Percentiles rank a stretch among this genome's conserved stretches.
phyloP scores from a whole-genome alignment of 2,329 filamentous ascomycete genomes.

The Claviceps spartinae region DNA sequence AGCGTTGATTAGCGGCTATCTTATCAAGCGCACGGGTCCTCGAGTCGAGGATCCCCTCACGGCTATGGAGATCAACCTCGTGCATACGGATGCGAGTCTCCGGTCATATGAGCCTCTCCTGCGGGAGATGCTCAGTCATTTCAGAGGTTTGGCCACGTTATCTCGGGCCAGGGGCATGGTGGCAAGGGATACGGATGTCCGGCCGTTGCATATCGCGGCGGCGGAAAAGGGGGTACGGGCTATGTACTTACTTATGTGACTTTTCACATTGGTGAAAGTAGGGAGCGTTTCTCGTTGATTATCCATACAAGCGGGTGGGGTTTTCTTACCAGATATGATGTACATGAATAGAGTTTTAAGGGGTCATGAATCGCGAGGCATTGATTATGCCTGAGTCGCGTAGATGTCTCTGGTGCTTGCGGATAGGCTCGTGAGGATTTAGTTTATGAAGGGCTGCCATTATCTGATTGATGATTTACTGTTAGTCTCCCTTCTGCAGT shows the following conservation, averaged over 20 bases:
- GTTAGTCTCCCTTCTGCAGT: too few species aligned
- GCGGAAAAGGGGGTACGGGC: slow-evolving; percentile 55
- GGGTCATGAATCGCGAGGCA: too few species aligned
- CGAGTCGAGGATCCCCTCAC: slow-evolving; percentile 43
- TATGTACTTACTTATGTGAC: slow-evolving; percentile 50
- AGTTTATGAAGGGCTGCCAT: too few species aligned
- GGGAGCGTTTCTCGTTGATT: too few species aligned
- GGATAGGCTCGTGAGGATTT: too few species aligned
- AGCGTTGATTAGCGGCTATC: slow-evolving; percentile 49
- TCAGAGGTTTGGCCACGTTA: slow-evolving; percentile 53
- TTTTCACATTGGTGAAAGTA: neutral
- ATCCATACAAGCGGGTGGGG: too few species aligned
- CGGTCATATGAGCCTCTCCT: slow-evolving; percentile 50
- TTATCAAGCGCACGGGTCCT: slow-evolving; percentile 48
- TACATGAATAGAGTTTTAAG: too few species aligned
- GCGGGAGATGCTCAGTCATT: slow-evolving; percentile 57
- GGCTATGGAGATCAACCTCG: slow-evolving; percentile 49
- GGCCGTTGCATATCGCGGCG: slow-evolving; percentile 66
- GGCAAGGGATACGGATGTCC: slow-evolving; percentile 43
- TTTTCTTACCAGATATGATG: too few species aligned
- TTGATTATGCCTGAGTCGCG: too few species aligned
- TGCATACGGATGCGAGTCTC: slow-evolving; percentile 39
- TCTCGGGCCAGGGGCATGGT: slow-evolving; percentile 52
- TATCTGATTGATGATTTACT: too few species aligned
- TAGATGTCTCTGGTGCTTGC: too few species aligned